These are phyloP conservation scores for Volutella citrinella DNA, from an alignment of 2,329 filamentous ascomycete genomes.

Conservation along the genomic window DNA sequence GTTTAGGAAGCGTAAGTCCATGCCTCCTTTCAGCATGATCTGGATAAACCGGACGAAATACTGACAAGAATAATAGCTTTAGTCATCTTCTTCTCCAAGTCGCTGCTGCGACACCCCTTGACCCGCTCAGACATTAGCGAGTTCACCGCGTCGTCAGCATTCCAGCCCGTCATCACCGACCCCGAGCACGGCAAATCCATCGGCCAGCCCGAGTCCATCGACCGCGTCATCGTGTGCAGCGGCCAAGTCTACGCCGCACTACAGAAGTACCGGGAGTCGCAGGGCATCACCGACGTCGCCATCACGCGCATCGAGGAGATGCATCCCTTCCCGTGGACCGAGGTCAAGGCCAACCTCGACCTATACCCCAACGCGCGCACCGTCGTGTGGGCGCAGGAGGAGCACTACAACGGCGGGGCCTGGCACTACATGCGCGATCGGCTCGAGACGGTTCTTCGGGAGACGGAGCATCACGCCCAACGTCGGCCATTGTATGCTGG, in stretches of 20 bases:
- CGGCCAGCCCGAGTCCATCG: conserved; percentile 75
- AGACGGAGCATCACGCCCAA: neutral
- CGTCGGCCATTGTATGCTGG: conserved; percentile 11
- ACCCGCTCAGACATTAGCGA: conserved; percentile 85
- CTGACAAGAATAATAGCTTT: conserved; percentile 59
- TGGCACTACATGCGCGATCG: conserved; percentile 23
- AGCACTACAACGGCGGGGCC: conserved; percentile 23
- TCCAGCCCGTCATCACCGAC: conserved; percentile 92
- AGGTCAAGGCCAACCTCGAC: conserved; percentile 18
- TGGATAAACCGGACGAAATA: too few relatives aligned
- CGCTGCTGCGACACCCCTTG: conserved; percentile 87
- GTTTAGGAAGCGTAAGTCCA: conserved; percentile 97
- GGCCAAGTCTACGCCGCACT: conserved; percentile 96
- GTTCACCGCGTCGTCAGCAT: conserved; percentile 80
- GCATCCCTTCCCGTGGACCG: conserved; percentile 23
- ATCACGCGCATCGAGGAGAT: conserved; percentile 23
- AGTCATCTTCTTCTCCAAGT: conserved; percentile 96
- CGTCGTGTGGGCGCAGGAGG: conserved; percentile 24
- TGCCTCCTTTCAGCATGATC: too few relatives aligned
- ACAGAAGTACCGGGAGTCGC: conserved; percentile 14
- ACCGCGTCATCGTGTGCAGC: conserved; percentile 88
- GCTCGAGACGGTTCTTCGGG: conserved; percentile 14
- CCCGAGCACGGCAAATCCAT: conserved; percentile 76
- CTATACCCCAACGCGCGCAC: conserved; percentile 16
- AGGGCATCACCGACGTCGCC: conserved; percentile 11